Percentiles rank a stretch among this genome's conserved stretches.
Conservation (phyloP, 2,329 filamentous ascomycete genomes). For the Tolypocladium tundrense region DNA sequence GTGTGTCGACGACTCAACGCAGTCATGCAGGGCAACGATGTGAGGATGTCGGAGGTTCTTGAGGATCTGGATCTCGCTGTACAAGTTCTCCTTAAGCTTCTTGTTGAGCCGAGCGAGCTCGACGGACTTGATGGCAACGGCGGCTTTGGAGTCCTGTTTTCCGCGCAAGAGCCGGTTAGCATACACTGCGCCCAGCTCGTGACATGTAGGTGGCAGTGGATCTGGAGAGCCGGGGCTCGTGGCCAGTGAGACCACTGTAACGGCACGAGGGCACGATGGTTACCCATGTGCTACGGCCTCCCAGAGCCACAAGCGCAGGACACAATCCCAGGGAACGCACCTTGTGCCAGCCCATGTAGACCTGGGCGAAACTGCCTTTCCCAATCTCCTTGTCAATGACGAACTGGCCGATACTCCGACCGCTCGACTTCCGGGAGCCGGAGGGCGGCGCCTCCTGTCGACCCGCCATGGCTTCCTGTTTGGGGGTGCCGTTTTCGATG, state of each 20-base stretch:
- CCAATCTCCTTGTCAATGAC: constrained; percentile 82
- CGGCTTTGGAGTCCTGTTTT: constrained; percentile 61
- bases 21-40: constrained; percentile 93
- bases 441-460: constrained; percentile 25
- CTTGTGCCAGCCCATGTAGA: constrained; percentile 79
- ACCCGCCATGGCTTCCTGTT: constrained; percentile 28
- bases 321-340: constrained; percentile 31
- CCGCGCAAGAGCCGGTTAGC: not conserved
- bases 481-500: constrained; percentile 14
- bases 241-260: not conserved
- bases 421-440: constrained; percentile 22
- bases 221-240: not conserved
- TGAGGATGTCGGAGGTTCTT: constrained; percentile 91
- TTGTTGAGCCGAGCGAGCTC: constrained; percentile 83
- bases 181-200: not conserved
- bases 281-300: not conserved
- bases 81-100: constrained; percentile 93
- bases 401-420: constrained; percentile 58
- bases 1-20: constrained; percentile 73
- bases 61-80: constrained; percentile 90
- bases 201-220: constrained; percentile 1
- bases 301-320: not conserved
- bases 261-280: not conserved
- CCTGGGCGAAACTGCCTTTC: constrained; percentile 94
- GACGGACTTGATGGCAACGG: constrained; percentile 94